These are phyloP conservation scores for Monascus purpureus DNA, from an alignment of 495 filamentous ascomycete genomes.

Conservation along the genomic window DNA sequence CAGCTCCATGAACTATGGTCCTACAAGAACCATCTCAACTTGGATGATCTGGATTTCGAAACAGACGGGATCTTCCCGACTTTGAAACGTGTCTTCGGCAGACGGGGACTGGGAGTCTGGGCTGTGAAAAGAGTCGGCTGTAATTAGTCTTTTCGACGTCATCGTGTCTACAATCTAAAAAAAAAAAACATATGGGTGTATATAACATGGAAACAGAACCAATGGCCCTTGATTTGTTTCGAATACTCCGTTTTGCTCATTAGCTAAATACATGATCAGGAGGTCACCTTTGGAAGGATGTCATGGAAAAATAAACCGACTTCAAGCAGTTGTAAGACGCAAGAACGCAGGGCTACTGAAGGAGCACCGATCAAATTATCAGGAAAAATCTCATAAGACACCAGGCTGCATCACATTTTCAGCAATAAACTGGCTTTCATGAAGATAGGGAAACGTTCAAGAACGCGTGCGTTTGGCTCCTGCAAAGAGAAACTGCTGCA, in stretches of 20 bases:
- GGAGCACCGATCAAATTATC: neutral
- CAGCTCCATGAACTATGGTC: conserved; percentile 55
- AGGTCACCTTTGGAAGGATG: neutral
- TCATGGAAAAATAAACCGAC: neutral
- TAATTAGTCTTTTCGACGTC: no score
- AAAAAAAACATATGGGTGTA: no score
- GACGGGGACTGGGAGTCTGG: conserved; percentile 72
- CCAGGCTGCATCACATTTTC: neutral
- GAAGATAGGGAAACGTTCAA: neutral
- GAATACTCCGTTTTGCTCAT: no score
- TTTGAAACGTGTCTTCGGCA: conserved; percentile 58
- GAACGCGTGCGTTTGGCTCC: neutral
- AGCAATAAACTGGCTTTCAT: neutral
- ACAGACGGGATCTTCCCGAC: conserved; percentile 72
- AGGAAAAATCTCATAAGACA: neutral
- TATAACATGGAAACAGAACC: neutral
- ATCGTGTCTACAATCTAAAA: no score
- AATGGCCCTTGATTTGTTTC: no score
- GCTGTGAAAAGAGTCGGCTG: conserved; percentile 31
- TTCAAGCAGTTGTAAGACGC: neutral
- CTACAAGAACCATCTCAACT: conserved; percentile 60
- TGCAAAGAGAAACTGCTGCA: neutral
- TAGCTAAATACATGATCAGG: conserved; percentile 1
- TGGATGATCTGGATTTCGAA: conserved; percentile 86
- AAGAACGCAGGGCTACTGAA: neutral